Evolutionary conservation across 768 basidiomycete species (phyloP).

Genomic region (Coprinopsis sp.): DNA sequence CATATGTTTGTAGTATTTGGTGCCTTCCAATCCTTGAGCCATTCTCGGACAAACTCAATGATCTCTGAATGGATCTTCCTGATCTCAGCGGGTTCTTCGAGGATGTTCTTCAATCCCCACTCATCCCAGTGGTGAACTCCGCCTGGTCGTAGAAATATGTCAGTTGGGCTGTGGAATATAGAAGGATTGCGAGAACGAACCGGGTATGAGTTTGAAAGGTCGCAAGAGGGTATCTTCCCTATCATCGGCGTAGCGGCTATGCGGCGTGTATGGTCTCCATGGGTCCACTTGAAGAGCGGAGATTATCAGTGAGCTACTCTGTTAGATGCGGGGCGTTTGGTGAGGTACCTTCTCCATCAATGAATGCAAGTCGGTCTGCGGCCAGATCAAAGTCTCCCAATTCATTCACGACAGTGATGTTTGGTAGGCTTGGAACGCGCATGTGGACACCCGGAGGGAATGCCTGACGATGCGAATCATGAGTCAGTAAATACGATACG

Average conservation of each 20-base stretch:
- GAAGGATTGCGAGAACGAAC: no score
- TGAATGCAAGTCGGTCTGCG: constrained; percentile 78
- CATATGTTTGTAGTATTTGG: no score
- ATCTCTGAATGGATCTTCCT: constrained; percentile 75
- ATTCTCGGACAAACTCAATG: constrained; percentile 71
- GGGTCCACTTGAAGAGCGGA: constrained; percentile 60
- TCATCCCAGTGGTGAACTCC: constrained; percentile 76
- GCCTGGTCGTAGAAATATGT: constrained; percentile 30
- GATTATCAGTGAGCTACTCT: background rate
- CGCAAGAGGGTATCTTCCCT: constrained; percentile 66
- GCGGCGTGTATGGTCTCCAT: constrained; percentile 85
- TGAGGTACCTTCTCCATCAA: constrained; percentile 72
- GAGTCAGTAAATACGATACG: background rate
- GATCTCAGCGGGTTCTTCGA: constrained; percentile 73
- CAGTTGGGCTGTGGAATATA: no score
- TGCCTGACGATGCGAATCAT: constrained; percentile 20
- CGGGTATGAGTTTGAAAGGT: constrained; percentile 85
- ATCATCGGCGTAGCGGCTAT: constrained; percentile 64
- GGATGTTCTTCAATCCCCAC: constrained; percentile 61
- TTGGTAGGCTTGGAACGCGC: constrained; percentile 65
- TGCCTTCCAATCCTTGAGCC: constrained; percentile 53
- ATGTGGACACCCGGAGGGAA: constrained; percentile 77
- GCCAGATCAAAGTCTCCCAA: constrained; percentile 84
- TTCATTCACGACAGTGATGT: constrained; percentile 76
- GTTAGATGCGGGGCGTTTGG: background rate